phyloP scores from a whole-genome alignment of 768 basidiomycete genomes.

The Cyclocybe aegerita region DNA sequence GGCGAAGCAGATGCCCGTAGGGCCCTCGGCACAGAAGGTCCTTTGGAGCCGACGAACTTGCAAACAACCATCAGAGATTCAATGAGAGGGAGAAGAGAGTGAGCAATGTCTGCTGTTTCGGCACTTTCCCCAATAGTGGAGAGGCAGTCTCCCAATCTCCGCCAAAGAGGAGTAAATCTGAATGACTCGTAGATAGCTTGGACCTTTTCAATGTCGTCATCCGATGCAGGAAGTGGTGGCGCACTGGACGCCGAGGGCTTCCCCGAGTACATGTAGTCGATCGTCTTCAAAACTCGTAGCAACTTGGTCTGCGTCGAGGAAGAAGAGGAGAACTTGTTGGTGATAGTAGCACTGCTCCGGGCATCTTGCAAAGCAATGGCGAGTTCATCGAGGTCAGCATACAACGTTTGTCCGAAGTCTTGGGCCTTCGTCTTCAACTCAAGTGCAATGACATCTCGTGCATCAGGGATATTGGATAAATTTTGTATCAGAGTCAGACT shows the following conservation, averaged over 20 bases:
- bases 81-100: conserved; percentile 90
- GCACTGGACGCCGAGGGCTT: conserved; percentile 33
- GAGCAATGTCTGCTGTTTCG: conserved; percentile 85
- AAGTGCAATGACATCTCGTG: conserved; percentile 84
- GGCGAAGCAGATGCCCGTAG: conserved; percentile 71
- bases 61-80: conserved; percentile 98
- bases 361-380: conserved; percentile 58
- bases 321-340: conserved; percentile 90
- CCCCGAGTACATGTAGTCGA: conserved; percentile 93
- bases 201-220: conserved; percentile 75
- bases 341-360: conserved; percentile 55
- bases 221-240: conserved; percentile 25
- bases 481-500: conserved; percentile 91
- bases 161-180: conserved; percentile 88
- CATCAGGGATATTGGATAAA: conserved; percentile 84
- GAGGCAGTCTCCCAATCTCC: conserved; percentile 85
- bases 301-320: conserved; percentile 97
- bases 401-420: conserved; percentile 77
- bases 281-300: conserved; percentile 91
- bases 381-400: conserved; percentile 77
- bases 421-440: conserved; percentile 87
- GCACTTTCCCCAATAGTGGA: conserved; percentile 77
- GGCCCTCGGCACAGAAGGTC: conserved; percentile 45
- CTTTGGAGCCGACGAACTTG: conserved; percentile 84
- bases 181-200: conserved; percentile 90